Percentiles rank a stretch among this genome's conserved stretches.
Conservation (phyloP, 2,329 filamentous ascomycete species). For the Lojkania enalia region DNA sequence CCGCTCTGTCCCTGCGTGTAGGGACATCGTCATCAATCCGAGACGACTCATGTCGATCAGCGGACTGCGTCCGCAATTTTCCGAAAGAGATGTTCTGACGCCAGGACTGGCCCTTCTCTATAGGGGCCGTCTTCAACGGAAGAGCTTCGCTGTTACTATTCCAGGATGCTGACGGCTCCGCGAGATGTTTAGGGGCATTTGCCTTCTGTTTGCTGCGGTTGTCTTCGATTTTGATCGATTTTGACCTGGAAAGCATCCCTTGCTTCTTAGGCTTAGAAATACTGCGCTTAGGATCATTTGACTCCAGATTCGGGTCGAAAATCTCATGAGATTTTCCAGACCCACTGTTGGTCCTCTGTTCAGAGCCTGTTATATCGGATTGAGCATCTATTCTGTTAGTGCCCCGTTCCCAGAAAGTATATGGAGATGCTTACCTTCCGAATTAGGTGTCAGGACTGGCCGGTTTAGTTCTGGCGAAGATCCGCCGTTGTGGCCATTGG, state of each 20-base stretch:
- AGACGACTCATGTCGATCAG: slow-evolving; percentile 61
- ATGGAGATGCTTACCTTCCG: slow-evolving; percentile 31
- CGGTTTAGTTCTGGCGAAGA: slow-evolving; percentile 53
- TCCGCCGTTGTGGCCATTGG: slow-evolving; percentile 48
- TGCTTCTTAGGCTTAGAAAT: slow-evolving; percentile 39
- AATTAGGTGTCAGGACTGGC: slow-evolving; percentile 41
- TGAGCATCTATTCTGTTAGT: slow-evolving; percentile 32
- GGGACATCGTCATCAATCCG: slow-evolving; percentile 34
- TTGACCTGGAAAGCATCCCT: slow-evolving; percentile 46
- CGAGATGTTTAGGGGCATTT: slow-evolving; percentile 33
- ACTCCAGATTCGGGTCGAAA: slow-evolving; percentile 23
- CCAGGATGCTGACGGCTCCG: slow-evolving; percentile 34
- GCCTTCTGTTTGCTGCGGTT: slow-evolving; percentile 37
- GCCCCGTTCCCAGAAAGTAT: slow-evolving; percentile 4
- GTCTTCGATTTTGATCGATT: slow-evolving; percentile 51
- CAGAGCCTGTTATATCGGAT: slow-evolving; percentile 34
- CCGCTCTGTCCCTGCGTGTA: slow-evolving; percentile 32
- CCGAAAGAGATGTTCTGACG: slow-evolving; percentile 67
- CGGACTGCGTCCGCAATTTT: slow-evolving; percentile 68
- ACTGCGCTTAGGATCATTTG: slow-evolving; percentile 25
- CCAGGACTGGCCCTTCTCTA: slow-evolving; percentile 68
- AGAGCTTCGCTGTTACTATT: slow-evolving; percentile 43
- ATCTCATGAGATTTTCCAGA: slow-evolving; percentile 36
- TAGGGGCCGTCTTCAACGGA: slow-evolving; percentile 64
- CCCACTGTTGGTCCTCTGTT: slow-evolving; percentile 27